These are phyloP conservation scores for Edaphochlamys debaryana DNA, from an alignment of 139 green algal species.

Conservation along the genomic window DNA sequence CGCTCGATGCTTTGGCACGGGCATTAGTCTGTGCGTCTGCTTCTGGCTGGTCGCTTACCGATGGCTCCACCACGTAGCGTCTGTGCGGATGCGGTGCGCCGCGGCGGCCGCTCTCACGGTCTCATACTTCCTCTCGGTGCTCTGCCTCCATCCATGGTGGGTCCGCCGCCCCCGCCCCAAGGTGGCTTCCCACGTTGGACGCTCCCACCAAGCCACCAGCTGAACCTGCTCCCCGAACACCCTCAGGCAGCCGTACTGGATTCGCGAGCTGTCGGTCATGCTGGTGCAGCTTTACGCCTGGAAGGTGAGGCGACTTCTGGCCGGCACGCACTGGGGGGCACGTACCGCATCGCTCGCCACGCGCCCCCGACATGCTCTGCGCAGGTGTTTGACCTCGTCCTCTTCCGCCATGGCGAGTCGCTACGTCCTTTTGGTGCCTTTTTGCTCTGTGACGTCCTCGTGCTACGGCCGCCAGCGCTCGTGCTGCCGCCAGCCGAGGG, in stretches of 20 bases:
- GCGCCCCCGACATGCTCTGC: background rate
- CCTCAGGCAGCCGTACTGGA: slow-evolving; percentile 9
- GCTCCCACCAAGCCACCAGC: too few species aligned
- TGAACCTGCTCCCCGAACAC: too few species aligned
- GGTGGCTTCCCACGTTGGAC: too few species aligned
- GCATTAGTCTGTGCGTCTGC: background rate
- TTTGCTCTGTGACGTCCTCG: slow-evolving; percentile 14
- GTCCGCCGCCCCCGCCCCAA: too few species aligned
- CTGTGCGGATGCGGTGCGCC: background rate
- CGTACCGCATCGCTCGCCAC: background rate
- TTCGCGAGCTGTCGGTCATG: slow-evolving; percentile 26
- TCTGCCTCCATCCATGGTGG: slow-evolving; percentile 5
- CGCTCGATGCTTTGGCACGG: background rate
- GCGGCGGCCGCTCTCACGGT: too few species aligned
- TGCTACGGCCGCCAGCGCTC: slow-evolving; percentile 3
- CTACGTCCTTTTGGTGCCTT: background rate
- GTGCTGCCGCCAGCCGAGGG: background rate
- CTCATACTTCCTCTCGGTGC: background rate
- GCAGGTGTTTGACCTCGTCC: background rate
- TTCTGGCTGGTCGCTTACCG: background rate
- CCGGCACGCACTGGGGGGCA: background rate
- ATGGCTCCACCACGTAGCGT: background rate
- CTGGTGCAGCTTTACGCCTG: slow-evolving; percentile 15
- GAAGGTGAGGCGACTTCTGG: background rate
- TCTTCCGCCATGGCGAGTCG: background rate